Conservation (phyloP, 2,329 filamentous ascomycete genomes). For the Alternaria sp. region DNA sequence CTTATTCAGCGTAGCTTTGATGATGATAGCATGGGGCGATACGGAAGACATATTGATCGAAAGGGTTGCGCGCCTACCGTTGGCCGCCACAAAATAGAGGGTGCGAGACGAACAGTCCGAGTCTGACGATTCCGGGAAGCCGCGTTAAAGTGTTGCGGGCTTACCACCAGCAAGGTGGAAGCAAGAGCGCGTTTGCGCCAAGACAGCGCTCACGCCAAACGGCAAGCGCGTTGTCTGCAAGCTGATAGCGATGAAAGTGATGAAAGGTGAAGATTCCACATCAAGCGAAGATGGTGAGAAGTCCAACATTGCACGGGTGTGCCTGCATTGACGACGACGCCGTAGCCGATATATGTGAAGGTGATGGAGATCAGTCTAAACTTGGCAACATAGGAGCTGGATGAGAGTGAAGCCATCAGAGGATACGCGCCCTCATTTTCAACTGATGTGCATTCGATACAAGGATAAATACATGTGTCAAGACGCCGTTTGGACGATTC, state of each 20-base stretch:
- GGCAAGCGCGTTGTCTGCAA: not conserved
- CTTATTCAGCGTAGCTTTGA: conserved; percentile 20
- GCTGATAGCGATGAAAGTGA: not conserved
- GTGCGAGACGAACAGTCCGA: not conserved
- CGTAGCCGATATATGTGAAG: not conserved
- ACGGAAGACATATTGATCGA: conserved; percentile 12
- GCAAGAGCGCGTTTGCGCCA: conserved; percentile 27
- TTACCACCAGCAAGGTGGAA: conserved; percentile 3
- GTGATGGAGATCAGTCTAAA: not conserved
- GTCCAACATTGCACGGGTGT: not conserved
- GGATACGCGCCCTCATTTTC: not conserved
- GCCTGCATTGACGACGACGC: not conserved
- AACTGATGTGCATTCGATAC: not conserved
- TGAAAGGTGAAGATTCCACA: not conserved
- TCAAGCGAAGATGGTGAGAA: not conserved
- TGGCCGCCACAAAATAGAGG: not conserved
- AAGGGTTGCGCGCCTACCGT: not conserved
- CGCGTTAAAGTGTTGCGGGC: not conserved
- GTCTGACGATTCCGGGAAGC: not conserved
- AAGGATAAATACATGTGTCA: not conserved
- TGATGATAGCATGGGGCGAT: conserved; percentile 2
- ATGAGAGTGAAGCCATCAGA: not conserved
- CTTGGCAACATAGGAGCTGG: not conserved
- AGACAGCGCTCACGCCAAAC: conserved; percentile 12
- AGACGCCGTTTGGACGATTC: not conserved